Evolutionary conservation across 2,329 filamentous ascomycete species (phyloP), one percentile per base, ranked within the genome.

Genomic region (Blastomyces gilchristii): DNA sequence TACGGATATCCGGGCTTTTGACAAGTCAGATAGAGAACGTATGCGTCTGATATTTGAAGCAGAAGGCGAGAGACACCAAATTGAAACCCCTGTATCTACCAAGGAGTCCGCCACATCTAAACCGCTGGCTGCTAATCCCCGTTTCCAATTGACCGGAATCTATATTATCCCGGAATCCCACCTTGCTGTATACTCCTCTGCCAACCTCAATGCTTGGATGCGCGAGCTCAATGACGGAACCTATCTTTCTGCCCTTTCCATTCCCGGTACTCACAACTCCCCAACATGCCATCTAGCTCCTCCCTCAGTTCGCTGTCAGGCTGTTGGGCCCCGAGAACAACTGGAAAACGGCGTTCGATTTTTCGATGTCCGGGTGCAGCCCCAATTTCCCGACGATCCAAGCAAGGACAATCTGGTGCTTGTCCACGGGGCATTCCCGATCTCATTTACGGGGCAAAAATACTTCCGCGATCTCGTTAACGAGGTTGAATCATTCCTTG

Each of bases 241-340:
- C 60, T 86, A 90, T 1, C 80, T 97, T 4, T 89, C 90, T 0
- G 83, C 87, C 2, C 84, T 99, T 59, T 94, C 89, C 59, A 94
- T 97, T 66, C 94, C 94, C 18, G 94, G 94, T 67, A 97, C 94
- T 0, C 94, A 99, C 80, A 97, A 99, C 78, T 90, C 89, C 22
- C 90, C 94, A 7, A 95, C 92, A 11, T 88, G 85, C 77, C 83
- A 95, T 79, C 83, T 85, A 58, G 92, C 94, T 14, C 83, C 97
- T 5, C 94, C 94, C 0, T 96, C 91, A 0, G 94, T 97, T 47
- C 88, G 94, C 49, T 97, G 94, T 76, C 94, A 99, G 77, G 87
- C 89, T 43, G 90, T 92, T 22, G 81, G 84, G 65, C 82, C 95
- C 5, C 80, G 81, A 58, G 85, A 87, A 61, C 94, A 99, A 76